Evolutionary conservation across 2,329 filamentous ascomycete species (phyloP).

Genomic region (Rutstroemia sp.): DNA sequence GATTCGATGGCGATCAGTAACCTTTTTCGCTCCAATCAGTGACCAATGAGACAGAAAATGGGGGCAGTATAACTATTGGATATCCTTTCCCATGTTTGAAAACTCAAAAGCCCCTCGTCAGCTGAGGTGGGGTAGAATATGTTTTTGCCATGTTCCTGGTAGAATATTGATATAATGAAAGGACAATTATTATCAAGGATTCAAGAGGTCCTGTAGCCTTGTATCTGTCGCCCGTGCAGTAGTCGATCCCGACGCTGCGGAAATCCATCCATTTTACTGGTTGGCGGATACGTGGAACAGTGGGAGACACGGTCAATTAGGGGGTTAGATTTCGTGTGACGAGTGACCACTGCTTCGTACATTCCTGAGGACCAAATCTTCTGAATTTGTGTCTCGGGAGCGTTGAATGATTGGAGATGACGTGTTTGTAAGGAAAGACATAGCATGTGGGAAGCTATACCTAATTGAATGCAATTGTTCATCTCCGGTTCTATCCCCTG

Average conservation of each 20-base stretch:
- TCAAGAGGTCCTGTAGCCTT: neutral
- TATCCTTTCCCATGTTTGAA: no score
- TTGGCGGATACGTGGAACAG: neutral
- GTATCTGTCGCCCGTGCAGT: neutral
- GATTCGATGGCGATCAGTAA: no score
- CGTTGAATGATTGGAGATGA: neutral
- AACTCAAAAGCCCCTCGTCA: neutral
- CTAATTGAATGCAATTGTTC: neutral
- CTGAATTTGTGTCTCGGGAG: no score
- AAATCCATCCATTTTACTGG: neutral
- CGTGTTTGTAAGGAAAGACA: neutral
- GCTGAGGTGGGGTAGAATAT: neutral
- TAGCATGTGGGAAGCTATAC: neutral
- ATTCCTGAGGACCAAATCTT: no score
- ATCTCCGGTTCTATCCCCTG: neutral
- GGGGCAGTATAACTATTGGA: no score
- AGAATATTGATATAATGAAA: no score
- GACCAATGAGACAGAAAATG: no score
- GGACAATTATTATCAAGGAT: neutral
- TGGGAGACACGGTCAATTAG: neutral
- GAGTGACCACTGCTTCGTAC: neutral
- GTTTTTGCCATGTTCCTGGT: no score
- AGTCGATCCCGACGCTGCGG: neutral
- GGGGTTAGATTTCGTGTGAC: neutral
- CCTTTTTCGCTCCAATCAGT: no score